These are phyloP conservation scores for Botrytis squamosa DNA, from an alignment of 2,329 filamentous ascomycete genomes.

Conservation along the genomic window DNA sequence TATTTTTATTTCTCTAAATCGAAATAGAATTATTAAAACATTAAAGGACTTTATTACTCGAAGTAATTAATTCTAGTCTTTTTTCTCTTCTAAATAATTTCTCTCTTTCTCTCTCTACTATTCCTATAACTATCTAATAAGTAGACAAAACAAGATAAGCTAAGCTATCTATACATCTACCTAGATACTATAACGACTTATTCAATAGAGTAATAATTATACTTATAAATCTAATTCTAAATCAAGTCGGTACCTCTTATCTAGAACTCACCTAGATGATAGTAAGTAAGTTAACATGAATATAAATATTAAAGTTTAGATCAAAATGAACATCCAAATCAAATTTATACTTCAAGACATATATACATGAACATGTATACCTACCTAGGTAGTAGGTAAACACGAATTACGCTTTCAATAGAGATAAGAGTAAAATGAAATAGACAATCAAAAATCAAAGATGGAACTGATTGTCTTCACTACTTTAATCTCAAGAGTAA, in stretches of 20 bases:
- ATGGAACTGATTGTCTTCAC: background rate
- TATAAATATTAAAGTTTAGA: background rate
- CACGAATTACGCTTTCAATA: accelerated
- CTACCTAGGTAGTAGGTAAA: background rate
- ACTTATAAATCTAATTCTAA: background rate
- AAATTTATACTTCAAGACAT: background rate
- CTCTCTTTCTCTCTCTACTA: too few species aligned
- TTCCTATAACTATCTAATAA: too few species aligned
- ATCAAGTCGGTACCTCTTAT: too few species aligned
- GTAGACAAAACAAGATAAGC: too few species aligned
- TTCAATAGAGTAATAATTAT: background rate
- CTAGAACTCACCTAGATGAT: too few species aligned
- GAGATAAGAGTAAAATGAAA: background rate
- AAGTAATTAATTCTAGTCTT: too few species aligned
- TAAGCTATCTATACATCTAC: background rate
- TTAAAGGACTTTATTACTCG: too few species aligned
- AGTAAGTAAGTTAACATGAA: too few species aligned
- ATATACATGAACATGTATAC: background rate
- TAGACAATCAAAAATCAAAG: background rate
- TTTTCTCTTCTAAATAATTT: too few species aligned
- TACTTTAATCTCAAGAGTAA: background rate
- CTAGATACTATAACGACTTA: too few species aligned
- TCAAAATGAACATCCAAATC: background rate
- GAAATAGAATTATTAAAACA: too few species aligned
- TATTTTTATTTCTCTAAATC: too few species aligned